Percentiles rank a stretch among this genome's conserved stretches.
Conservation (phyloP, 2,329 filamentous ascomycete species). For the Chaetomium olivaceum region DNA sequence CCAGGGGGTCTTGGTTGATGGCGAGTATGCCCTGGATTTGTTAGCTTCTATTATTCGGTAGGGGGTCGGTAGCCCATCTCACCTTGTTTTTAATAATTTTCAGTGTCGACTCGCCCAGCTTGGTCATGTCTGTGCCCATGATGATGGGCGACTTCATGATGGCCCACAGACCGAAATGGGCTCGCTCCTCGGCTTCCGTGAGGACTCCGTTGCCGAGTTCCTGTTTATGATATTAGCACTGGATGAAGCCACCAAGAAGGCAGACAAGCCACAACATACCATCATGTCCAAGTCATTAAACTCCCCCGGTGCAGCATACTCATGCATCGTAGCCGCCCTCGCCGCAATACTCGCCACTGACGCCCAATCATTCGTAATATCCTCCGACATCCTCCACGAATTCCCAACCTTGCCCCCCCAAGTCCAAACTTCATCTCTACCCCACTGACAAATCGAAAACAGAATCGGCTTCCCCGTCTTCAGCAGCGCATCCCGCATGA, state of each 20-base stretch:
- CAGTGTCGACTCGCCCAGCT: background rate
- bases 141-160: constrained; percentile 6
- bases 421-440: constrained; percentile 48
- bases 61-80: background rate
- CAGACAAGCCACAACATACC: background rate
- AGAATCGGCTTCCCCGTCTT: constrained; percentile 48
- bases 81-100: constrained; percentile 7
- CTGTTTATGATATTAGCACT: background rate
- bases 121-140: background rate
- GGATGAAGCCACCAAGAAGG: background rate
- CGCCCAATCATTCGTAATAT: constrained; percentile 38
- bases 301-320: background rate
- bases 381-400: constrained; percentile 46
- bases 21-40: background rate
- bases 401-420: constrained; percentile 53
- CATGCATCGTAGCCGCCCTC: background rate
- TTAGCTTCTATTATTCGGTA: background rate
- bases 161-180: constrained; percentile 10
- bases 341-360: background rate
- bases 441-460: constrained; percentile 57
- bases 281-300: constrained; percentile 13
- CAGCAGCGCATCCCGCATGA: constrained; percentile 55
- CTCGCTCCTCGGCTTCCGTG: background rate
- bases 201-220: constrained; percentile 3
- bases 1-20: constrained; percentile 9